Conservation (phyloP, 768 basidiomycete genomes). For the Tulasnella sp. region DNA sequence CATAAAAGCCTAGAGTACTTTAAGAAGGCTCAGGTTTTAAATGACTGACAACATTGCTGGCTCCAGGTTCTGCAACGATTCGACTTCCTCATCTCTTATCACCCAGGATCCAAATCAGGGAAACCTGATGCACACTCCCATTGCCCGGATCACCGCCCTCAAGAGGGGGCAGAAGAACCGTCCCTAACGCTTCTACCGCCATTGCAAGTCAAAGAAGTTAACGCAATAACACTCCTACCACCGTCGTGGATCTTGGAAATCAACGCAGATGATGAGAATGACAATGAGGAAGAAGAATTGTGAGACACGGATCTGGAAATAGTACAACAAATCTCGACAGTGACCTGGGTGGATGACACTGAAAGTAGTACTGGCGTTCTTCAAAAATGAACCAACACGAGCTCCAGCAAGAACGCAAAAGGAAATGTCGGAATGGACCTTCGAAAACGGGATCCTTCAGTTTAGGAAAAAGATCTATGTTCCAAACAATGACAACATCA, state of each 20-base stretch:
- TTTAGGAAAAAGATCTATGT: constrained; percentile 13
- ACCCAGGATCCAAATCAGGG: constrained; percentile 9
- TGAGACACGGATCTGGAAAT: neutral
- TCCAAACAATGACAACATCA: neutral
- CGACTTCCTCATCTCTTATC: constrained; percentile 22
- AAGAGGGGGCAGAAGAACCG: constrained; percentile 10
- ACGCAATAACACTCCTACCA: too few species aligned
- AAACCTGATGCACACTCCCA: neutral
- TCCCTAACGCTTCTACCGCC: neutral
- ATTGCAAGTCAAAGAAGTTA: neutral
- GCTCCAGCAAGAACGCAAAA: neutral
- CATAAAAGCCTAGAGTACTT: constrained; percentile 25
- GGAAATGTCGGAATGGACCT: neutral
- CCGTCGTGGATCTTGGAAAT: too few species aligned
- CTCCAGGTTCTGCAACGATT: constrained; percentile 21
- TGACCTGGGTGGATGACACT: neutral
- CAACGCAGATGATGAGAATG: too few species aligned
- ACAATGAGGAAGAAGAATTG: neutral
- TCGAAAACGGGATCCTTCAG: neutral
- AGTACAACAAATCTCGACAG: neutral
- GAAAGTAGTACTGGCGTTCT: neutral
- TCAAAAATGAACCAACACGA: neutral
- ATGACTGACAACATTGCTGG: constrained; percentile 25
- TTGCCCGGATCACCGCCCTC: neutral
- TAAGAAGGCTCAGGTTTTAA: constrained; percentile 16